A percentile compares a stretch with the other conserved stretches of the same genome.
Evolutionary conservation across 2,329 filamentous ascomycete species (phyloP).

Genomic region (Phialocephala sp.): DNA sequence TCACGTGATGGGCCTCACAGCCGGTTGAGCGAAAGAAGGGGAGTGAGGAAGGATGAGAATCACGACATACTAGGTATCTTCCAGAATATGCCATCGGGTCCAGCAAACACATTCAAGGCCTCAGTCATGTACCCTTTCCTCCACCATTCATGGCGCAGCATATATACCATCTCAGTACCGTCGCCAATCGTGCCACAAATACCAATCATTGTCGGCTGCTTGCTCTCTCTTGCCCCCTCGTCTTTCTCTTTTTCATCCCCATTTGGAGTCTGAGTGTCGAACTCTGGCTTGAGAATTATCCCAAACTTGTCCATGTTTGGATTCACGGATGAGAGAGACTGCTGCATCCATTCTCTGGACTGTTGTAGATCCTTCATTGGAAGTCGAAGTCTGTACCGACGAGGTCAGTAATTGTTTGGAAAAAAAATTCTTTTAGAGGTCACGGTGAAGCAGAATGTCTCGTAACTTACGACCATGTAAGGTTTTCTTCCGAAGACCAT

Average conservation of each 20-base stretch:
- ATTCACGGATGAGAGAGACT: conserved; percentile 14
- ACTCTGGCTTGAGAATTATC: conserved; percentile 18
- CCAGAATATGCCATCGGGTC: conserved; percentile 19
- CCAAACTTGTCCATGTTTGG: conserved; percentile 24
- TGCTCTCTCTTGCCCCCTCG: neutral
- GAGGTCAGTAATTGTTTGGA: neutral
- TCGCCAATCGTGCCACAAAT: conserved; percentile 24
- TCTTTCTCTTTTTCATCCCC: neutral
- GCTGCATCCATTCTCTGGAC: conserved; percentile 15
- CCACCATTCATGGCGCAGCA: conserved; percentile 26
- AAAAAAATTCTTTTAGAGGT: neutral
- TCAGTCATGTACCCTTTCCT: conserved; percentile 32
- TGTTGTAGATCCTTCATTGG: conserved; percentile 20
- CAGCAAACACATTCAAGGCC: conserved; percentile 28
- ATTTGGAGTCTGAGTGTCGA: neutral
- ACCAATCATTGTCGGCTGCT: conserved; percentile 26
- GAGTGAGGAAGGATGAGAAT: neutral
- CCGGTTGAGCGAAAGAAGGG: neutral
- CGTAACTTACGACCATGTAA: conserved; percentile 26
- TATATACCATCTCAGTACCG: conserved; percentile 32
- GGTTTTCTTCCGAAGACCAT: conserved; percentile 18
- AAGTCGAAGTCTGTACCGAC: conserved; percentile 1
- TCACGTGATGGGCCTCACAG: neutral
- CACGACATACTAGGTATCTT: conserved; percentile 15
- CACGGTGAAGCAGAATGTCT: neutral